Base-by-base conservation (phyloP, 176 grass and related monocot species). In the Carex kokanica region DNA sequence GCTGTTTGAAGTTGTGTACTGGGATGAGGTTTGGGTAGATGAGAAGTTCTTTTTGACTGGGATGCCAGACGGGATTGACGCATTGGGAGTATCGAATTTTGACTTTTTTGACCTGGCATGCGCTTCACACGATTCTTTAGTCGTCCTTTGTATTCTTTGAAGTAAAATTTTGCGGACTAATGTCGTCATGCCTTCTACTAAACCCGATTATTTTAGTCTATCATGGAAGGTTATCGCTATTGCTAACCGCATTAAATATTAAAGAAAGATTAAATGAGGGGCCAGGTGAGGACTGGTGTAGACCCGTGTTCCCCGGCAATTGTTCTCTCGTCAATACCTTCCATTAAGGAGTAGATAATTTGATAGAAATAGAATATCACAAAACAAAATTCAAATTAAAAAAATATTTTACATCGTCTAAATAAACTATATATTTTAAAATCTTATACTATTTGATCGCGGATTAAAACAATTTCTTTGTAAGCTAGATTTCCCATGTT, bases 31-130 rank as follows among this genome's bases (percentile, higher is more conserved):
- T 2, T 78, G 10, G 90, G 74, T 82, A 77, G 86, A 36, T 74
- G 72, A 79, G 84, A 36, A 59, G 60, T 18, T 66, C 80, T 62
- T 83, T 62, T 83, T 69, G 81, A 83, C 81, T 9, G 61, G 14
- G 55, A 21, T 53, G 78, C 49, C 47, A 86, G 84, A 75, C 3
- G 40, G 40, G 81, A 55, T 84, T 78, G 81, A 69, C 80, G 78
- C 85, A 81, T 69, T 14, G 67, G 58, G 52, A 84, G 54, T 78
- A 87, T 84, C 58, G 73, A 60, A 60, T 10, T 85, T 90, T 80
- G 79, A 85, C 74, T 75, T 80, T 90, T 66, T 85, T 82, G 69
- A 85, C 86, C 80, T 40, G 56, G 21, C 17, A 54, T 57, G 16
- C 21, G 27, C 53, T 10, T n/a, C 83, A 62, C 60, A 25, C 68